phyloP scores from a whole-genome alignment of 345 rosid species.

The Excoecaria agallocha region DNA sequence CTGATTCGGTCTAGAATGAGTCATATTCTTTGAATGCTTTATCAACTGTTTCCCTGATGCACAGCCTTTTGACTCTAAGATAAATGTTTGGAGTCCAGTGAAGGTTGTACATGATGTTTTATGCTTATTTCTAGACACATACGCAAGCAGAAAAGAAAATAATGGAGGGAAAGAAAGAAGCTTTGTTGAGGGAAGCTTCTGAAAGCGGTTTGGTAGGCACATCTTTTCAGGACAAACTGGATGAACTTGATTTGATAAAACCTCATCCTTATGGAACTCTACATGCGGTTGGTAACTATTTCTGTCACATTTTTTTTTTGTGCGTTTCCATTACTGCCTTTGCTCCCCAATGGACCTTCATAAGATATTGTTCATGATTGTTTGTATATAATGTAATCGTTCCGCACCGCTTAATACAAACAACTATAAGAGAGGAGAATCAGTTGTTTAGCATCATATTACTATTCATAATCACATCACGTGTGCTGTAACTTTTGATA shows the following conservation, averaged over 20 bases:
- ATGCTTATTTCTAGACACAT: constrained; percentile 44
- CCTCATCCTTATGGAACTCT: constrained; percentile 57
- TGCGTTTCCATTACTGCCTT: background rate
- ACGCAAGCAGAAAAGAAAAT: constrained; percentile 73
- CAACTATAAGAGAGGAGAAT: background rate
- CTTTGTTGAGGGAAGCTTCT: constrained; percentile 47
- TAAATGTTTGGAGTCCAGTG: constrained; percentile 7
- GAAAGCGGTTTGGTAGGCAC: constrained; percentile 34
- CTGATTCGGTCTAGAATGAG: no score
- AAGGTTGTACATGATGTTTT: constrained; percentile 3
- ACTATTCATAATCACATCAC: background rate
- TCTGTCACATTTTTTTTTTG: background rate
- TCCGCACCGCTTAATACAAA: background rate
- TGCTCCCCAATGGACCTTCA: background rate
- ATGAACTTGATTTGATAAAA: constrained; percentile 49
- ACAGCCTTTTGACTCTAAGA: constrained; percentile 1
- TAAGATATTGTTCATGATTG: background rate
- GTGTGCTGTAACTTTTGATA: background rate
- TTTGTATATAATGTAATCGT: background rate
- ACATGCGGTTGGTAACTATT: constrained; percentile 46
- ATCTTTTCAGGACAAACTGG: constrained; percentile 43
- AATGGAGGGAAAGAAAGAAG: constrained; percentile 51
- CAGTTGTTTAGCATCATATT: background rate
- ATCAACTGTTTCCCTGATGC: background rate
- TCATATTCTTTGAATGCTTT: background rate